Base-by-base conservation (phyloP, 805 yeast genomes). In the Saccharomycopsis sp. region DNA sequence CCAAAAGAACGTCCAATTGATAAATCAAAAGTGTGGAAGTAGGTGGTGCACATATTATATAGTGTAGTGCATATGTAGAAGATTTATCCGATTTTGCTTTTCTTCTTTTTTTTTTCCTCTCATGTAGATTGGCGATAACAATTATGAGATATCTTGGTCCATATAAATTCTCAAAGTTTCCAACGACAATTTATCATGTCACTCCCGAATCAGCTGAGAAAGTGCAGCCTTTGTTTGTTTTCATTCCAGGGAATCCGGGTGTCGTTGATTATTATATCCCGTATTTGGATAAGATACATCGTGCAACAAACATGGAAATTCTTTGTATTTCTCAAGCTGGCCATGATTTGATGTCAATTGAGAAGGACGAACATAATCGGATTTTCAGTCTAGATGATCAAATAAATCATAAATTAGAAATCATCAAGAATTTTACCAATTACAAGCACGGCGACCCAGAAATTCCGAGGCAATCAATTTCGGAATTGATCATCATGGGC, bases 181-280 rank as follows among this genome's bases (percentile, higher is more conserved):
- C 14, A 35, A 31, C 16, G 28, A 29, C 50, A 5, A 36, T 46
- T n/a, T 46, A 38, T 38, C 50, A 46, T 36, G 20, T 38, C 26
- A 40, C 43, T 9, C 11, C 33, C 29, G 9, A 28, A 23, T 11
- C 33, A 17, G n/a, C 21, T 16, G 27, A 33, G n/a, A 33, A 27
- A 2, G 32, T 40, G n/a, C 46, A 45, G 9, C 72, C 68, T 8
- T 52, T 83, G 24, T 58, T 82, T 37, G 68, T 77, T 4, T 68
- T 82, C 51, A 67, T 84, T 4, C 90, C 93, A 0, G 93, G 93
- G 0, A 84, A 84, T 53, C 93, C 93, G 0, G 93, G 90, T 0
- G 60, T 84, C 22, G 68, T 78, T 34, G 79, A 77, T 50, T 84
- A 73, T 60, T 84, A 84, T 58, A 65, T 65, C 16, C 73, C 74